Evolutionary conservation across 441 rosid genomes (phyloP), one percentile per base, ranked within the genome.

Genomic region (Macaranga tanarius): DNA sequence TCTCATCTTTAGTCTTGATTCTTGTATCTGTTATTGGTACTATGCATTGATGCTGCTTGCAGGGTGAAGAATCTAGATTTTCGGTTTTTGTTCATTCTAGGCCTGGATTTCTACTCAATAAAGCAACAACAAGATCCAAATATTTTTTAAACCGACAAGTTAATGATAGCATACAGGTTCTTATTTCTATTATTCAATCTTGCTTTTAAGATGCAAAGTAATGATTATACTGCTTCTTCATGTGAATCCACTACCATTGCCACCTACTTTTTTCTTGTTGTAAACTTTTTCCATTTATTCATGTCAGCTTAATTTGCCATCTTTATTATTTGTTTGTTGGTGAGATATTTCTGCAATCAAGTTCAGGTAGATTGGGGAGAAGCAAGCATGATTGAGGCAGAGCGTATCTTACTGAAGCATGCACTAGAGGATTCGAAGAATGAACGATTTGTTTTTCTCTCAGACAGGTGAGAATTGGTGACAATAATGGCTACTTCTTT

Each of bases 341-440:
- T 34, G 38, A 34, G 34, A 55, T 42, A 42, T 77, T 74, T 51
- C 10, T 60, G 51, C 47, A 56, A 61, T 74, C 38, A 34, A 59
- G 82, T 80, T 72, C 89, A 95, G 99, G 95, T 95, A 73, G 97
- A 95, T 47, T 95, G 99, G 99, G 99, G 99, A 72, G 95, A 79
- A 83, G 84, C 99, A 60, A 90, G 84, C 77, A 95, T 93, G 99
- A 90, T 95, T 65, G 87, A 87, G 86, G 98, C 98, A 34, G 99
- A 95, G 82, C 97, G 92, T 67, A 79, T 93, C 64, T 84, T 95
- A 83, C 97, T 95, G 75, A 81, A 89, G 77, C 96, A 91, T 83
- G 99, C 98, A 20, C 88, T 95, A 69, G 77, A 59, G 69, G 97
- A 95, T 84, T 90, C 90, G 59, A 77, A 28, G 58, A 91, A 91